Percentiles rank a stretch among this genome's conserved stretches.
Conservation (phyloP, 2,329 filamentous ascomycete genomes). For the Atkinsonella texensis region DNA sequence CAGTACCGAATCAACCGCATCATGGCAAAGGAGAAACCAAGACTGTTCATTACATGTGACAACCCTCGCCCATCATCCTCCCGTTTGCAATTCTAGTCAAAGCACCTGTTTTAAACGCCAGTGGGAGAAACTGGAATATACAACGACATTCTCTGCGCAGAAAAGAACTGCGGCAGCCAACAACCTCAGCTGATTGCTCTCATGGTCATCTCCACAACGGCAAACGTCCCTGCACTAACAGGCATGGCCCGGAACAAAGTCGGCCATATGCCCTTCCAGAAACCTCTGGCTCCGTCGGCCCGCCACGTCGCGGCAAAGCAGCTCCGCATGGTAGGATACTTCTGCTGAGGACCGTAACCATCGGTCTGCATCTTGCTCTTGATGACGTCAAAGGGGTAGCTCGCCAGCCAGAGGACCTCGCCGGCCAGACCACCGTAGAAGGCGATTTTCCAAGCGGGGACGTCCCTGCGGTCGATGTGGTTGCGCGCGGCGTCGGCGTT, state of each 20-base stretch:
- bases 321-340: conserved; percentile 74
- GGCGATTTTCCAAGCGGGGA: conserved; percentile 77
- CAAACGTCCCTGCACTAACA: conserved; percentile 95
- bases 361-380: conserved; percentile 99
- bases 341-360: conserved; percentile 61
- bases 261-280: conserved; percentile 90
- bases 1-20: too few species aligned
- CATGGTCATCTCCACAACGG: conserved; percentile 61
- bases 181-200: conserved; percentile 39
- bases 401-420: conserved; percentile 84
- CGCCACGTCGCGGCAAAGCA: conserved; percentile 77
- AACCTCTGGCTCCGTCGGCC: conserved; percentile 65
- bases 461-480: conserved; percentile 58
- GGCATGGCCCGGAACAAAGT: conserved; percentile 93
- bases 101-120: not conserved
- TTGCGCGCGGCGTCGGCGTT: conserved; percentile 75
- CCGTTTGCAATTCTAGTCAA: not conserved
- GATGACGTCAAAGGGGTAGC: conserved; percentile 92
- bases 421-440: conserved; percentile 87
- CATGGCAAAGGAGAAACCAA: too few species aligned
- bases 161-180: too few species aligned
- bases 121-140: not conserved
- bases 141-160: not conserved
- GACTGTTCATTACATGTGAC: not conserved
- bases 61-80: not conserved